phyloP scores from a whole-genome alignment of 306 rosid species.

The barrel medic (Medicago truncatula) region MtrunA17r5.0-ANR NC_053042.1:41857501-41858000 shows the following conservation, averaged over 20 bases:
- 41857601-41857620: slow-evolving; percentile 66
- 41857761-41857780: slow-evolving; percentile 42
- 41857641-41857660: slow-evolving; percentile 55
- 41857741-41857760: neutral
- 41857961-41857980: slow-evolving; percentile 77
- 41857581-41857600: slow-evolving; percentile 60
- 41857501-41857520: slow-evolving; percentile 89
- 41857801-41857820: neutral
- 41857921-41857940: slow-evolving; percentile 82
- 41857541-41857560: slow-evolving; percentile 75
- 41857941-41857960: slow-evolving; percentile 81
- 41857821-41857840: neutral
- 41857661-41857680: slow-evolving; percentile 61
- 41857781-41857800: slow-evolving; percentile 21
- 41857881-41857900: slow-evolving; percentile 67
- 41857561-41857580: slow-evolving; percentile 61
- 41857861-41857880: slow-evolving; percentile 71
- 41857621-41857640: slow-evolving; percentile 58
- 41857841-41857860: slow-evolving; percentile 62
- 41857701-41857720: neutral
- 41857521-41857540: slow-evolving; percentile 72
- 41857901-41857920: slow-evolving; percentile 87
- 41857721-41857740: neutral
- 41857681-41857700: slow-evolving; percentile 47
- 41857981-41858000: slow-evolving; percentile 72